Evolutionary conservation across 176 grass and related monocot species (phyloP).

Genomic region (Urochloa ruziziensis): DNA sequence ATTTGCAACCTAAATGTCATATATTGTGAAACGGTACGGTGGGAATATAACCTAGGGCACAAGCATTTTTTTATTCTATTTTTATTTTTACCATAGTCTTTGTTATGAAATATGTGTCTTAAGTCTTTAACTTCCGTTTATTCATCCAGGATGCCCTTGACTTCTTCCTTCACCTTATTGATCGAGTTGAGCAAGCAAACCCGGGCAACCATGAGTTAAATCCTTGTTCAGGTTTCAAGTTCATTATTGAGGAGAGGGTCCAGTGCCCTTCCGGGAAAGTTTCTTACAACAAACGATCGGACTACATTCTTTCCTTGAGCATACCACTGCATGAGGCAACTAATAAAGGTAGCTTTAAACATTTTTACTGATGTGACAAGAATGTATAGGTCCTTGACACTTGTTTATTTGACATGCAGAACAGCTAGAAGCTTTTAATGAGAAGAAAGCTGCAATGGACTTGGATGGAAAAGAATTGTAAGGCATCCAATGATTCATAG

Average conservation of each 20-base stretch:
- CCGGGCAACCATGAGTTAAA: conserved; percentile 60
- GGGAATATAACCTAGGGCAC: no score
- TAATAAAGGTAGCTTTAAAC: conserved; percentile 72
- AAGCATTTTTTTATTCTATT: neutral
- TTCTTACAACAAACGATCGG: conserved; percentile 84
- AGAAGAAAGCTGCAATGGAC: conserved; percentile 68
- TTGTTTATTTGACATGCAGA: conserved; percentile 55
- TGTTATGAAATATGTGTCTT: neutral
- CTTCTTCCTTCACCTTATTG: conserved; percentile 87
- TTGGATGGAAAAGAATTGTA: conserved; percentile 91
- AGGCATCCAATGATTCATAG: conserved; percentile 10
- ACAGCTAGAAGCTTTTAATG: conserved; percentile 76
- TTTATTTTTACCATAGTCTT: neutral
- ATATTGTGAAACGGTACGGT: no score
- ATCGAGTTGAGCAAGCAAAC: conserved; percentile 87
- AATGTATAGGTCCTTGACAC: conserved; percentile 38
- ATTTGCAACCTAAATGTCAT: no score
- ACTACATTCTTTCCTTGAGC: conserved; percentile 79
- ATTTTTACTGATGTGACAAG: neutral
- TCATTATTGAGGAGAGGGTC: conserved; percentile 83
- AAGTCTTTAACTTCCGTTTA: conserved; percentile 5
- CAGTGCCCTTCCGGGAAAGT: conserved; percentile 97
- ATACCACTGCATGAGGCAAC: conserved; percentile 87
- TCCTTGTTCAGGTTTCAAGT: conserved; percentile 82
- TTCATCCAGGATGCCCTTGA: conserved; percentile 82